These are phyloP conservation scores for Penstemon eatonii DNA, from an alignment of 257 asterid species.

Conservation along the genomic window DNA sequence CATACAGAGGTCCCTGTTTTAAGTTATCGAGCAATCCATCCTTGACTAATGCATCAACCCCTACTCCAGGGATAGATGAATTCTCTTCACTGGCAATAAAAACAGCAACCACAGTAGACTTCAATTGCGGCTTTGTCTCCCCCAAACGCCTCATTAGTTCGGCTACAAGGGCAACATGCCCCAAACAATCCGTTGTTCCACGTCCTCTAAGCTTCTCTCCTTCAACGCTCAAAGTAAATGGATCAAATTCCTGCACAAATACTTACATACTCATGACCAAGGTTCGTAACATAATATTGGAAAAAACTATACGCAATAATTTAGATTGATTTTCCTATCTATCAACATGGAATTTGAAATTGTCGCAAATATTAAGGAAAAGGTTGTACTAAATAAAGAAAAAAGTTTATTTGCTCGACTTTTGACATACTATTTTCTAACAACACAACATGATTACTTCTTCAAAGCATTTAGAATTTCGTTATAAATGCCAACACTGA, in stretches of 20 bases:
- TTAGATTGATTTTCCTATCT: not conserved
- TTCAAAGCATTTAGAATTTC: not conserved
- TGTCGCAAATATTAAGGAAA: not conserved
- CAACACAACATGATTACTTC: not conserved
- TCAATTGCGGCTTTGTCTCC: slow-evolving; percentile 72
- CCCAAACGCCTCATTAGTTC: slow-evolving; percentile 83
- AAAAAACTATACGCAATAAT: not conserved
- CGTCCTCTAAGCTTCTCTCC: slow-evolving; percentile 95
- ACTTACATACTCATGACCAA: slow-evolving; percentile 4
- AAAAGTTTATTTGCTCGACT: slow-evolving; percentile 1
- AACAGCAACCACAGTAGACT: slow-evolving; percentile 89
- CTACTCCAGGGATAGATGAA: slow-evolving; percentile 94
- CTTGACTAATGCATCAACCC: slow-evolving; percentile 92
- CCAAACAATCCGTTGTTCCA: slow-evolving; percentile 96
- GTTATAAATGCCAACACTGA: not conserved
- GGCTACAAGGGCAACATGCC: slow-evolving; percentile 94
- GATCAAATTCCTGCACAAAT: slow-evolving; percentile 83
- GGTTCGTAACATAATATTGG: slow-evolving; percentile 6
- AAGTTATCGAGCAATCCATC: slow-evolving; percentile 77
- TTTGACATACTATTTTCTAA: not conserved
- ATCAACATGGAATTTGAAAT: slow-evolving; percentile 7
- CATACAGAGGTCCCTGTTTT: slow-evolving; percentile 90
- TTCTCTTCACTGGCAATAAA: slow-evolving; percentile 98
- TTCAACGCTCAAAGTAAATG: slow-evolving; percentile 75
- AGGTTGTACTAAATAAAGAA: not conserved